Base-by-base conservation (phyloP, 2,329 filamentous ascomycete species). In the Hypoxylon sp. region DNA sequence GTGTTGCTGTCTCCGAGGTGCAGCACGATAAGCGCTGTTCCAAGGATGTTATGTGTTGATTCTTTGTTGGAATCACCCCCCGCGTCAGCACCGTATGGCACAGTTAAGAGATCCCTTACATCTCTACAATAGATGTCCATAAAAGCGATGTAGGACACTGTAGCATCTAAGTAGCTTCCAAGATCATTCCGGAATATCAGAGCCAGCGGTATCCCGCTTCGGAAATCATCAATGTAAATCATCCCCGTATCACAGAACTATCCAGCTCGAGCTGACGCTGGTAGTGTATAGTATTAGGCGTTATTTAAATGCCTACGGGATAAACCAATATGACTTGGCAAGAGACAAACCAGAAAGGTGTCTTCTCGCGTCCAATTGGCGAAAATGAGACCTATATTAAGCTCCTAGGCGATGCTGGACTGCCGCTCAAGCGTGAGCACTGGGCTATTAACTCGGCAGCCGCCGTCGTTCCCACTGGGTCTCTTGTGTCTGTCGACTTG, bases 361-460 rank as follows among this genome's bases (percentile, higher is more conserved):
- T 67, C 29, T 64, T 65, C 39, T 67, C 59, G 48, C 62, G 62
- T 5, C 39, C 64, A 5, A 66, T 68, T 37, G 67, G 64, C 39
- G 72, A 71, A 35, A 71, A 69, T 42, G 76, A 79, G 70, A 71
- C 62, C 3, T 79, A 76, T 35, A 76, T 77, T 59, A 78, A 77
- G 55, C 63, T 78, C 3, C 26, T 77, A n/a, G 76, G 71, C n/a
- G 76, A 78, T 44, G 53, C 66, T 24, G 74, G 71, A 37, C 66
- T 68, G 26, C 59, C 70, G 3, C 58, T 78, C 9, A 73, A 75
- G 29, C 76, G 77, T 47, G 78, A 80, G 62, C 74, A 78, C 59
- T 79, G 78, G 78, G 67, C 78, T 14, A 67, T 79, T 52, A 75
- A 75, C 26, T 70, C 71, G 3, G 69, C 71, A 1, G 69, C 70